Evolutionary conservation across 2,329 filamentous ascomycete species (phyloP), one percentile per base, ranked within the genome.

Genomic region (Drechslerella dactyloides): DNA sequence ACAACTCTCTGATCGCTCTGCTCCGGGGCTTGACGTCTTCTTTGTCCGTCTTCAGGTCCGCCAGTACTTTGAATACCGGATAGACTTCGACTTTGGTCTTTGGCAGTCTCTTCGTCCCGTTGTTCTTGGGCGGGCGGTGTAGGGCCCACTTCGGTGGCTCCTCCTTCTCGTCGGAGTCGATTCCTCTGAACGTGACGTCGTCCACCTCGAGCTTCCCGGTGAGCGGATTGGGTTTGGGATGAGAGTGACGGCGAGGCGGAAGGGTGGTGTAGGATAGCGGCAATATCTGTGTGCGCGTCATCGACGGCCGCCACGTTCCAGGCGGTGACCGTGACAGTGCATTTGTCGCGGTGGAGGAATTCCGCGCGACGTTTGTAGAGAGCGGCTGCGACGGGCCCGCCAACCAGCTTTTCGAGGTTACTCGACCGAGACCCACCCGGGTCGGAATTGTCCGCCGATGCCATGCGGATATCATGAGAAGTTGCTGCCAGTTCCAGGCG

Each of bases 241-340:
- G 4, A 13, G 4, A 15, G n/a, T 48, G 19, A 19, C 17, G 44
- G 11, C 44, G 15, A 10, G 8, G 44, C 11, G 15, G 15, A 21
- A 48, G 50, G 24, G 8, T 30, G 56, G 2, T 44, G 60, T n/a
- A 72, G 60, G 13, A 72, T 33, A 42, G 42, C 33, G 21, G 48
- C 55, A 30, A 64, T 58, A 19, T 59, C 68, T 13, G 27, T 33
- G 2, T 56, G 50, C 10, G 70, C 52, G 17, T 68, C 73, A 33
- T 69, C 60, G 8, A 69, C 30, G n/a, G 89, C 88, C 2, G 92
- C 94, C 15, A 96, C 91, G 80, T 99, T 99, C 94, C 94, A 99
- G 0, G 90, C 89, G 46, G 93, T 94, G 57, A 99, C 85, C 80
- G 97, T 97, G 79, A 99, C 48, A 2, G 42, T 72, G 33, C 60